Evolutionary conservation across 1,284 basidiomycete genomes (phyloP).

Genomic region (Anthracocystis setariae): DNA sequence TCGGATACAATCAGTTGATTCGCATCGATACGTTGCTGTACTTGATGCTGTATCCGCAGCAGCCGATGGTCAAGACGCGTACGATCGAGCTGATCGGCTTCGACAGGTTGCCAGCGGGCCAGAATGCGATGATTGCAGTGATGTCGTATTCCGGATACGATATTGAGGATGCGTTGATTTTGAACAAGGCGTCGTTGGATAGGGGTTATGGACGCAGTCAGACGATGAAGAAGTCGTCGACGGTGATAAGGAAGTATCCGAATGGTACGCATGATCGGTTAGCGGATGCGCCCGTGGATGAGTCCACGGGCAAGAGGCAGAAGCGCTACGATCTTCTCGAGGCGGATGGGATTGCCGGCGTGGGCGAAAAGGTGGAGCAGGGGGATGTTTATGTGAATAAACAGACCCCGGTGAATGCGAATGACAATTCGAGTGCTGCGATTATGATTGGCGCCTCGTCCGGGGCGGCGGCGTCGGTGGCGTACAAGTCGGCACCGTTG

Average conservation of each 20-base stretch:
- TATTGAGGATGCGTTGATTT: conserved; percentile 97
- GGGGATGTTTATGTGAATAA: conserved; percentile 97
- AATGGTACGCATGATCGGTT: conserved; percentile 97
- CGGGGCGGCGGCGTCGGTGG: conserved; percentile 33
- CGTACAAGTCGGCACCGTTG: conserved; percentile 72
- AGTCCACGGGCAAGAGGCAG: conserved; percentile 74
- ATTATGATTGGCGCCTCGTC: conserved; percentile 39
- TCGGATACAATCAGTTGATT: conserved; percentile 96
- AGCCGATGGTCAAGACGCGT: conserved; percentile 99
- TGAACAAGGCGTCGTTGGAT: conserved; percentile 85
- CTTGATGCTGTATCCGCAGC: conserved; percentile 97
- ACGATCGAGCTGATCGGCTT: conserved; percentile 90
- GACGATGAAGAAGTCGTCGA: conserved; percentile 93
- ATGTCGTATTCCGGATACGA: conserved; percentile 99
- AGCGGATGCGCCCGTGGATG: conserved; percentile 87
- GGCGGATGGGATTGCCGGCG: conserved; percentile 89
- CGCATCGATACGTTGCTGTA: conserved; percentile 99
- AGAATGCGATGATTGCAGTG: conserved; percentile 97
- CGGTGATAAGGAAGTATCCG: conserved; percentile 92
- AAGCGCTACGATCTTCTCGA: conserved; percentile 92
- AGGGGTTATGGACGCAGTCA: conserved; percentile 97
- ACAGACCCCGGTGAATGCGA: conserved; percentile 90
- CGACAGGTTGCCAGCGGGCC: conserved; percentile 94
- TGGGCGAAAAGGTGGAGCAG: conserved; percentile 91
- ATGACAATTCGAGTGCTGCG: conserved; percentile 70